These are phyloP conservation scores for Cryptococcus maquisensis DNA, from an alignment of 1,284 basidiomycete genomes.

Conservation along the genomic window DNA sequence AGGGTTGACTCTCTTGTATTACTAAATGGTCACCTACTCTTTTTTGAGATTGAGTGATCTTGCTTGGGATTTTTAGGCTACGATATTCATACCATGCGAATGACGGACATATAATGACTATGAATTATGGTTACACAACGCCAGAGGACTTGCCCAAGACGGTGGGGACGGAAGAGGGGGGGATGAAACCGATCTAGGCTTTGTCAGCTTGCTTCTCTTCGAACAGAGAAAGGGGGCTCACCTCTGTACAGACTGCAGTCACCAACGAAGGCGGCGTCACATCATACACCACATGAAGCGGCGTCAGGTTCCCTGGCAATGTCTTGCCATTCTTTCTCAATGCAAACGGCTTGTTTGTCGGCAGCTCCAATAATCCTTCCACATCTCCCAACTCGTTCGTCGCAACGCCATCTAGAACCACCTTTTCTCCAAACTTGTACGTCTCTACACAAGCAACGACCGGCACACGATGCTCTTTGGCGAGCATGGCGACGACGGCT, in stretches of 20 bases:
- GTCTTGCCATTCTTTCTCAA: constrained; percentile 27
- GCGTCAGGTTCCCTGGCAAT: constrained; percentile 55
- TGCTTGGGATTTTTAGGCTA: background rate
- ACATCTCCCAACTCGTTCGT: constrained; percentile 85
- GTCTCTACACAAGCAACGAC: constrained; percentile 97
- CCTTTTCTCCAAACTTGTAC: constrained; percentile 93
- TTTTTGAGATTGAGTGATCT: background rate
- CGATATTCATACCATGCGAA: constrained; percentile 2
- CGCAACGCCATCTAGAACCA: constrained; percentile 90
- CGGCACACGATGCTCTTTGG: constrained; percentile 80
- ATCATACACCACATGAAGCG: constrained; percentile 83
- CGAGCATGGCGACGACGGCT: constrained; percentile 93
- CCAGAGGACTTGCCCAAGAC: constrained; percentile 44
- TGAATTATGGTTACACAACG: constrained; percentile 15
- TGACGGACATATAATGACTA: background rate
- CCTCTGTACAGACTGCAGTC: constrained; percentile 94
- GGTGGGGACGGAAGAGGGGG: constrained; percentile 59
- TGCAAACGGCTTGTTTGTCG: constrained; percentile 13
- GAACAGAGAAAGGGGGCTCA: constrained; percentile 38
- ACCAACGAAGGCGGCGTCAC: constrained; percentile 83
- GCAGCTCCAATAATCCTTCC: constrained; percentile 21
- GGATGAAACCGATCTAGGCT: constrained; percentile 64
- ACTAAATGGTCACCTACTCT: background rate
- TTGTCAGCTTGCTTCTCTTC: background rate
- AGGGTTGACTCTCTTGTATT: background rate